Conservation (phyloP, 2,329 filamentous ascomycete species). For the Nigrospora sphaerica region DNA sequence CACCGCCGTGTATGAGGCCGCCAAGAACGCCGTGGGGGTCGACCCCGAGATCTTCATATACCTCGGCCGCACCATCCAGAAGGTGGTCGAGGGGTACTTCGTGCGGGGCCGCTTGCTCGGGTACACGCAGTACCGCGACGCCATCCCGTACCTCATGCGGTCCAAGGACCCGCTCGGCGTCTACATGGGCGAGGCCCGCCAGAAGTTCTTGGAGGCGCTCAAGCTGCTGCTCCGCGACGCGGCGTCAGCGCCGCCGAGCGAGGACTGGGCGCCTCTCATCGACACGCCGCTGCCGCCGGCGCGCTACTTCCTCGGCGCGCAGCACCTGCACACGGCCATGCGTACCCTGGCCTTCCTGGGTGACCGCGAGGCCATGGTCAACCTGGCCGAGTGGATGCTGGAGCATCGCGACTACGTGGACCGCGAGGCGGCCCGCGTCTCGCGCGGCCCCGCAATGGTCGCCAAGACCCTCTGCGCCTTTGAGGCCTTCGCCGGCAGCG, state of each 20-base stretch:
- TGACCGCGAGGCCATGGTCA: constrained; percentile 51
- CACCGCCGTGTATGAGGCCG: constrained; percentile 19
- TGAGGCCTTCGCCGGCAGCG: constrained; percentile 37
- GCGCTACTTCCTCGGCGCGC: constrained; percentile 32
- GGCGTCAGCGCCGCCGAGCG: no score
- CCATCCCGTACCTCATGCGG: no score
- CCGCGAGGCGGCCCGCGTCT: constrained; percentile 21
- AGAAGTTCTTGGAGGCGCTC: no score
- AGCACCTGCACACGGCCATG: constrained; percentile 52
- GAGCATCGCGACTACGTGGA: constrained; percentile 30
- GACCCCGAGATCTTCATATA: constrained; percentile 27
- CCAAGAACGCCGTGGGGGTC: constrained; percentile 20
- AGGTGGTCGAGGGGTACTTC: constrained; percentile 16
- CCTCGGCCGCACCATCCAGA: constrained; percentile 25
- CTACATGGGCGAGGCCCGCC: no score
- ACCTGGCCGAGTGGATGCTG: constrained; percentile 52
- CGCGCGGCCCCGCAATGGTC: constrained; percentile 17
- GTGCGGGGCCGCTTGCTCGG: neutral
- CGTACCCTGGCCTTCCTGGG: constrained; percentile 54
- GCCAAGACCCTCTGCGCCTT: constrained; percentile 37
- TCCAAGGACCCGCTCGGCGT: no score
- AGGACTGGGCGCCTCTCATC: no score
- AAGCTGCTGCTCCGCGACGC: no score
- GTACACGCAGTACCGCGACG: neutral
- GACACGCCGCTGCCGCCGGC: no score